Base-by-base conservation (phyloP, 257 asterid species). In the Solanum pinnatisectum region DNA sequence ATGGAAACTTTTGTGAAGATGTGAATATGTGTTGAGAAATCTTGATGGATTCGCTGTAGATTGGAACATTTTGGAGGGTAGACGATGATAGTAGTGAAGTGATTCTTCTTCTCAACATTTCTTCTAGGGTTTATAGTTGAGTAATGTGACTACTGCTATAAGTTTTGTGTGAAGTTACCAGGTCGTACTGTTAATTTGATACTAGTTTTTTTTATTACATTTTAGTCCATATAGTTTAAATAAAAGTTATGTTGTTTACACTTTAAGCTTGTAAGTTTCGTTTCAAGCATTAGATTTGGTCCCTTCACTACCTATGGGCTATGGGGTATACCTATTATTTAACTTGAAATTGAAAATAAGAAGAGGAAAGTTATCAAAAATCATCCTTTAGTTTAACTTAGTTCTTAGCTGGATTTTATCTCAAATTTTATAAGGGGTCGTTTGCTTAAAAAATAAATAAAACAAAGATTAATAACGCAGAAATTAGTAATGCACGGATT, bases 51-150 rank as follows among this genome's bases (percentile, higher is more conserved):
- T 60, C 76, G 44, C 83, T 20, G 87, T 67, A 88, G 90, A 76
- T 90, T 83, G 68, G 87, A 23, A 87, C 87, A 71, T 89, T 82
- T 86, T 87, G 92, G 68, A 88, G 87, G 20, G 95, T 83, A 42
- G 92, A 27, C 39, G 94, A 27, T 49, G 95, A 92, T 67, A 93
- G 15, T 27, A 95, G 27, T 76, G 95, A 91, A 88, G 90, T 73
- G 60, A 95, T 70, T 88, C 94, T 91, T 90, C 95, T 94, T 88
- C 95, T 91, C 92, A 94, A 89, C 98, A 96, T 95, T 88, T 93
- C 42, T 82, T 30, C 27, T 82, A 52, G 70, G 42, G 85, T 82
- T 81, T 82, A 82, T 44, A 10, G 8, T 16, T 44, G 67, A 79
- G 67, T 63, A 40, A 71, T 68, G 10, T 68, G 23, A 68, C 10